Percentiles rank a stretch among this genome's conserved stretches.
Conservation (phyloP, 306 rosid species). For the Fragaria nilgerrensis region DNA sequence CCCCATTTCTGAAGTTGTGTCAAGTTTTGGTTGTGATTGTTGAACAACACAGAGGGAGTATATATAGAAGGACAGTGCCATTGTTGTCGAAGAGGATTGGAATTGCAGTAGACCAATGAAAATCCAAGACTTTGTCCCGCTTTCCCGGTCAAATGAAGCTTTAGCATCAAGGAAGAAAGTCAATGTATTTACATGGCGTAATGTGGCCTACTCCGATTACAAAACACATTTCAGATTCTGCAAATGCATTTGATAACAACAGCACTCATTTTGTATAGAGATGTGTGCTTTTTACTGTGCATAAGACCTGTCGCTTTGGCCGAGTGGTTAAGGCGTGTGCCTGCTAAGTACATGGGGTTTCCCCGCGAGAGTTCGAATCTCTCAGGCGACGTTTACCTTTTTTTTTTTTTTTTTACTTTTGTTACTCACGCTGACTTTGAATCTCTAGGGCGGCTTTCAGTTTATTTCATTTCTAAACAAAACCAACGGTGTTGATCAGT, state of each 20-base stretch:
- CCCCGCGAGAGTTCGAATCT: conserved; percentile 14
- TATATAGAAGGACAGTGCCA: not conserved
- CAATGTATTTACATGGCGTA: no score
- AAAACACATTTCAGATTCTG: not conserved
- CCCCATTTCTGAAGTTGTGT: not conserved
- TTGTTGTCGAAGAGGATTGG: not conserved
- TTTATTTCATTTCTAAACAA: not conserved
- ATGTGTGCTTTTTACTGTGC: no score
- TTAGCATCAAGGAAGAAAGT: not conserved
- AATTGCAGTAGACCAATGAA: not conserved
- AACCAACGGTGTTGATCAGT: not conserved
- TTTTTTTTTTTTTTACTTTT: not conserved
- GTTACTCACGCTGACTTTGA: no score
- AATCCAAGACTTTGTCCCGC: no score
- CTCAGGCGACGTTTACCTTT: not conserved
- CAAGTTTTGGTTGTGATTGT: not conserved
- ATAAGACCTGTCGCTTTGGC: not conserved
- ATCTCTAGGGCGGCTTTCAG: no score
- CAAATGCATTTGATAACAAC: not conserved
- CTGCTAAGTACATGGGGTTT: conserved; percentile 5
- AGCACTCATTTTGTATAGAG: no score
- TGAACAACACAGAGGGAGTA: not conserved
- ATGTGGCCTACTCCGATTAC: no score
- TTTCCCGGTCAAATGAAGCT: no score
- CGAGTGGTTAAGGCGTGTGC: conserved; percentile 6